Evolutionary conservation across 495 filamentous ascomycete species (phyloP), one percentile per base, ranked within the genome.

Genomic region (Corynascus novoguineensis): DNA sequence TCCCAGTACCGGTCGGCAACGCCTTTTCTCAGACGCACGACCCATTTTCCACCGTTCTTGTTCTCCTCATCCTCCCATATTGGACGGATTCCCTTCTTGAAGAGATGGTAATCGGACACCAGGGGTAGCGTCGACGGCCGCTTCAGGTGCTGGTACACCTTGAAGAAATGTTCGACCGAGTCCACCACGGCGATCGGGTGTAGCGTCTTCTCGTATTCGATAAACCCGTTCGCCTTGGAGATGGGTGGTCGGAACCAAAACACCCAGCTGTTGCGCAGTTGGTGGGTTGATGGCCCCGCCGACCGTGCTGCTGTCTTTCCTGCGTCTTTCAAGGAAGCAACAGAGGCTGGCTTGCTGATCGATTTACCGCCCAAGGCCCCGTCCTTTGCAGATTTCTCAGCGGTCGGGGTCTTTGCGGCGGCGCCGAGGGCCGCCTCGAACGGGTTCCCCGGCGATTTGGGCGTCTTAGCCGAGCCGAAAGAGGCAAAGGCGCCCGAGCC

Each of bases 11-110:
- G 86, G 72, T 97, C 95, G 12, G 88, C 86, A 21, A 97, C 89
- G 25, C 93, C 93, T 77, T 98, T 98, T 81, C 92, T 95, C 61
- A 98, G 73, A 62, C 92, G 78, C 66, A 98, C 84, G 50, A 96
- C 89, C 92, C 92, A 98, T 77, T 98, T 98, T 27, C 93, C 93
- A 50, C 93, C 93, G 51, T 84, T 82, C 74, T 89, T 95, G 74
- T 98, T 98, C 63, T 92, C 90, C 50, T 96, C 89, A 65, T 98
- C 93, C 73, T 98, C 93, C 93, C 93, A 98, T 66, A 97, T 93
- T 35, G 93, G 93, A 57, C 93, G 84, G 28, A 97, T 91, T 46
- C 91, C 95, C 66, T 95, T 90, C 78, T 93, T 95, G 76, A 98
- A 98, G 51, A 98, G 86, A 69, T 97, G 95, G 68, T 97, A 98